Percentiles rank a stretch among this genome's conserved stretches.
phyloP scores from a whole-genome alignment of 305 asterid species.

The Solanum hybrid region DNA sequence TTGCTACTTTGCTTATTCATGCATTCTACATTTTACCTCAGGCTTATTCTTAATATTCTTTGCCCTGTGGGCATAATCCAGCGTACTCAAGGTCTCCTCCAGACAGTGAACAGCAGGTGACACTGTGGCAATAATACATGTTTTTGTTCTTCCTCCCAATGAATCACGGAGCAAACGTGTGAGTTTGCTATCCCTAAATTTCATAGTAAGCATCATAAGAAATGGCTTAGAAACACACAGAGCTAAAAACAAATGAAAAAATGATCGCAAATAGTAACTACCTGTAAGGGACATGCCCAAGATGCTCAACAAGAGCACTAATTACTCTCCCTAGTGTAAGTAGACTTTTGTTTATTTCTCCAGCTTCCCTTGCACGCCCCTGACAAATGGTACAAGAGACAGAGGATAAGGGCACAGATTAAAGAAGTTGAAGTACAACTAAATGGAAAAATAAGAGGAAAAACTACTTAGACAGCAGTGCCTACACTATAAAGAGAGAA shows the following conservation, averaged over 20 bases:
- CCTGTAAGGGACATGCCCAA: slow-evolving; percentile 87
- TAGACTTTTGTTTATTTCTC: slow-evolving; percentile 87
- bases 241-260: neutral
- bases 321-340: slow-evolving; percentile 86
- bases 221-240: neutral
- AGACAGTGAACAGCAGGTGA: slow-evolving; percentile 92
- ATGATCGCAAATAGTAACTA: slow-evolving; percentile 1
- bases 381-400: slow-evolving; percentile 8
- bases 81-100: slow-evolving; percentile 80
- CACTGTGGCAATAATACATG: slow-evolving; percentile 86
- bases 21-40: slow-evolving; percentile 40
- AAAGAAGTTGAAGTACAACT: neutral
- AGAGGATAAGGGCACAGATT: neutral
- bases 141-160: slow-evolving; percentile 86
- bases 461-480: neutral
- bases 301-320: slow-evolving; percentile 87
- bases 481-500: neutral
- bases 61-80: slow-evolving; percentile 87
- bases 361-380: slow-evolving; percentile 98
- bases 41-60: slow-evolving; percentile 79
- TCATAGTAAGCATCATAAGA: neutral
- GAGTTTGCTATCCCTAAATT: slow-evolving; percentile 77
- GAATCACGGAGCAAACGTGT: slow-evolving; percentile 89
- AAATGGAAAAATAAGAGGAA: neutral
- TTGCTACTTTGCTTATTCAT: neutral